phyloP scores from a whole-genome alignment of 805 yeast genomes.

The Kodamaea nitidulidarum region DNA sequence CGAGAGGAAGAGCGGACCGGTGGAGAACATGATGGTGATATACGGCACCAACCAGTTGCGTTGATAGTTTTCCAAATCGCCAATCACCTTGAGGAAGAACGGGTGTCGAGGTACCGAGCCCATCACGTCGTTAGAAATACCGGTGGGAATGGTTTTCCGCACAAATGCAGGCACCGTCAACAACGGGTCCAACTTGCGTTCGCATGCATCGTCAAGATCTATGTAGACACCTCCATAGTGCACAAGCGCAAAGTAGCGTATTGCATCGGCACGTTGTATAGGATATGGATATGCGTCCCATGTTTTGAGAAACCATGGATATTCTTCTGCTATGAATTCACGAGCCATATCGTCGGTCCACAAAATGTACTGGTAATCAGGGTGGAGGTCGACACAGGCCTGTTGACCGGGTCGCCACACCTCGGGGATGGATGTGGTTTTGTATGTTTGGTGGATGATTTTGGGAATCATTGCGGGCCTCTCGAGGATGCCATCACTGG shows the following conservation, averaged over 20 bases:
- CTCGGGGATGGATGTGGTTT: conserved; percentile 72
- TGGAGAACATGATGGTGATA: conserved; percentile 86
- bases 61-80: conserved; percentile 55
- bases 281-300: conserved; percentile 77
- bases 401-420: conserved; percentile 77
- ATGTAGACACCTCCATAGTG: conserved; percentile 89
- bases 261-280: conserved; percentile 87
- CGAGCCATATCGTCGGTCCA: conserved; percentile 89
- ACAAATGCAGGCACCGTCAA: conserved; percentile 81
- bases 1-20: conserved; percentile 86
- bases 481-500: conserved; percentile 39
- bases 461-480: conserved; percentile 69
- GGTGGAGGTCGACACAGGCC: conserved; percentile 72
- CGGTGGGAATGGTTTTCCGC: conserved; percentile 84
- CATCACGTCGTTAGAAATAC: conserved; percentile 91
- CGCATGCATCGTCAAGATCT: conserved; percentile 88
- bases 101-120: conserved; percentile 86
- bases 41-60: conserved; percentile 81
- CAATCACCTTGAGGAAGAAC: conserved; percentile 68
- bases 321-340: conserved; percentile 71
- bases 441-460: conserved; percentile 91
- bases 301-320: conserved; percentile 80
- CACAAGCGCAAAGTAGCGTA: conserved; percentile 76
- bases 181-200: conserved; percentile 72
- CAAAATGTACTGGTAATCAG: conserved; percentile 79